A percentile compares a stretch with the other conserved stretches of the same genome.
phyloP scores from a whole-genome alignment of 2,329 filamentous ascomycete genomes.

The Xylariomycetidae sp. region DNA sequence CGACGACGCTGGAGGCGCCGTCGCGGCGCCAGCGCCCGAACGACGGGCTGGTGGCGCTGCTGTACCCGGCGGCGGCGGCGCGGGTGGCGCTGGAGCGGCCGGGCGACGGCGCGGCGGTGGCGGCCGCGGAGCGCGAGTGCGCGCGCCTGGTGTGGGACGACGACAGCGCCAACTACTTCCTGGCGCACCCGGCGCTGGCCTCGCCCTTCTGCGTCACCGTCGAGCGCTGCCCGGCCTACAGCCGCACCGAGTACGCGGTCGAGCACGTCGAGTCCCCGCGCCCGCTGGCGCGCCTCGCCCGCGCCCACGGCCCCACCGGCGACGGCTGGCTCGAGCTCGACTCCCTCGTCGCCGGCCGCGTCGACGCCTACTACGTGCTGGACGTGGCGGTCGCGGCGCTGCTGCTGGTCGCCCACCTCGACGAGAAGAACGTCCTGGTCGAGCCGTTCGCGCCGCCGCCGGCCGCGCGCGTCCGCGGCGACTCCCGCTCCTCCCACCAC shows the following conservation, averaged over 20 bases:
- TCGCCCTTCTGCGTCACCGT: slow-evolving; percentile 57
- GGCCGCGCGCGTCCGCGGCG: slow-evolving; percentile 20
- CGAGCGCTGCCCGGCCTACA: slow-evolving; percentile 53
- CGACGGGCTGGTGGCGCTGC: slow-evolving; percentile 59
- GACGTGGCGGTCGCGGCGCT: slow-evolving; percentile 57
- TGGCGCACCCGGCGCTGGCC: slow-evolving; percentile 58
- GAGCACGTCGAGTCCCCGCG: slow-evolving; percentile 58
- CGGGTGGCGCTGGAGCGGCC: slow-evolving; percentile 56
- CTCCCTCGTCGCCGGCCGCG: slow-evolving; percentile 51
- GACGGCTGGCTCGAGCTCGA: slow-evolving; percentile 56
- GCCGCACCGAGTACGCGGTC: slow-evolving; percentile 56
- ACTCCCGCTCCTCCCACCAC: background rate
- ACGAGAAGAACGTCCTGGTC: slow-evolving; percentile 44
- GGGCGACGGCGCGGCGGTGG: slow-evolving; percentile 51
- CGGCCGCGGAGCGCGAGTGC: slow-evolving; percentile 61
- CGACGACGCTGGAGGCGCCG: slow-evolving; percentile 52
- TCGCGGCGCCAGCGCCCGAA: slow-evolving; percentile 46
- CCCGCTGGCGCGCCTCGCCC: slow-evolving; percentile 54
- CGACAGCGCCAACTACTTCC: slow-evolving; percentile 51
- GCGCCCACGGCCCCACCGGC: slow-evolving; percentile 55
- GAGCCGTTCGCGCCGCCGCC: slow-evolving; percentile 58
- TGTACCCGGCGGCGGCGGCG: slow-evolving; percentile 61
- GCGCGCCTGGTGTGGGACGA: slow-evolving; percentile 68
- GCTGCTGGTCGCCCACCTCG: slow-evolving; percentile 51
- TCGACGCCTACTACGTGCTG: slow-evolving; percentile 55